Evolutionary conservation across 2,329 filamentous ascomycete genomes (phyloP).

Genomic region (Sphaerulina musiva): DNA sequence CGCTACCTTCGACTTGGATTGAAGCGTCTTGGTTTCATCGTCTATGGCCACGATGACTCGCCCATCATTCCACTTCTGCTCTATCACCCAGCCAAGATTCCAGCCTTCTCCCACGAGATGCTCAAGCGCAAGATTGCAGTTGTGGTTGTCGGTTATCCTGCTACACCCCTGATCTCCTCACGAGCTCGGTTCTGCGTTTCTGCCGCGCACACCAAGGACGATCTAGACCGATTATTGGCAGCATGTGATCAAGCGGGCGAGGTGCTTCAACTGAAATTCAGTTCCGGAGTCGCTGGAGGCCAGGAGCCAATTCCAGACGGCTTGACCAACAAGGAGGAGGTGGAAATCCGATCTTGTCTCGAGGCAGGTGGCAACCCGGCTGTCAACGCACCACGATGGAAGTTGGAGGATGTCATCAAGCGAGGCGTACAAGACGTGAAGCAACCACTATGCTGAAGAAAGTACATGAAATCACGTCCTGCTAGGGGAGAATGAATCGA

Average conservation of each 20-base stretch:
- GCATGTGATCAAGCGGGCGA: slow-evolving; percentile 93
- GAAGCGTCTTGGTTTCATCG: slow-evolving; percentile 93
- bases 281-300: slow-evolving; percentile 88
- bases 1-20: slow-evolving; percentile 94
- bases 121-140: slow-evolving; percentile 94
- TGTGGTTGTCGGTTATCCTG: slow-evolving; percentile 94
- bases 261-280: slow-evolving; percentile 90
- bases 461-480: neutral
- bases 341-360: slow-evolving; percentile 51
- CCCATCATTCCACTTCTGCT: slow-evolving; percentile 91
- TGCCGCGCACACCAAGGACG: slow-evolving; percentile 95
- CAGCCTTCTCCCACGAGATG: slow-evolving; percentile 98
- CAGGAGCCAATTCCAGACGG: slow-evolving; percentile 68
- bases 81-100: slow-evolving; percentile 98
- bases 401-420: slow-evolving; percentile 65
- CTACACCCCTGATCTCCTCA: slow-evolving; percentile 89
- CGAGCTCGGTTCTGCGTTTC: slow-evolving; percentile 94
- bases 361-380: slow-evolving; percentile 44
- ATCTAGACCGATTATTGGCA: slow-evolving; percentile 79
- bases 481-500: neutral
- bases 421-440: slow-evolving; percentile 71
- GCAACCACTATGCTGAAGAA: slow-evolving; percentile 46
- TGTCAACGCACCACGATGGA: slow-evolving; percentile 69
- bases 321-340: slow-evolving; percentile 64
- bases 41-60: slow-evolving; percentile 95